Base-by-base conservation (phyloP, 345 rosid species). In the Acer saccharum region DNA sequence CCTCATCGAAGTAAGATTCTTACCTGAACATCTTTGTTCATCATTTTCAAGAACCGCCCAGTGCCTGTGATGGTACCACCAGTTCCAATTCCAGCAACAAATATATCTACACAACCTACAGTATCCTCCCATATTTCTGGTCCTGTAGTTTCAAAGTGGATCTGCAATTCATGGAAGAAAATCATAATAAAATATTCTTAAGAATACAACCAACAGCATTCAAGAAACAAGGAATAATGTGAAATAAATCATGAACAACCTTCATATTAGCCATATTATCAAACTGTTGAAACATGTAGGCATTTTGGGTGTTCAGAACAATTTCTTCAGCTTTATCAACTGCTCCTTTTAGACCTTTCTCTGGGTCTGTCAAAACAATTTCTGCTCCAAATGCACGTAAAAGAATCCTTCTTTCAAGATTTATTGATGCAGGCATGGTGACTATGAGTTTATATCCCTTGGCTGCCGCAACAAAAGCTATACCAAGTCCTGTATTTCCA, bases 71-170 rank as follows among this genome's bases (percentile, higher is more conserved):
- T 80, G 68, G 98, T 95, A 77, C 98, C 97, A 74, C 99, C 99
- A 66, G 98, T 92, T 78, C 98, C 99, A 73, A 95, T 89, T 72
- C 90, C 99, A 69, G 99, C 92, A 82, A 92, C 89, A 70, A 95
- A 83, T 58, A 93, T 82, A 82, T 92, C 94, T 3, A 93, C 94
- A 69, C 78, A 81, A 41, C 92, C 92, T 83, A 86, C 75, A 65
- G 99, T 93, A 84, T 93, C 99, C 78, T 90, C 92, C 99, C 97
- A 95, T 35, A 95, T 92, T 82, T 95, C 99, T 62, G 97, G 98
- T 76, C 99, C 98, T 27, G 98, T 95, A 68, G 93, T 92, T 80
- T 95, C 96, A 74, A 90, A 93, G 81, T 95, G 98, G 44, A 90
- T 83, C 98, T 95, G 89, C 84, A 86, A 71, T 79, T 80, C 69